Evolutionary conservation across 257 asterid genomes (phyloP).

Genomic region (Solanum microdontum): DNA sequence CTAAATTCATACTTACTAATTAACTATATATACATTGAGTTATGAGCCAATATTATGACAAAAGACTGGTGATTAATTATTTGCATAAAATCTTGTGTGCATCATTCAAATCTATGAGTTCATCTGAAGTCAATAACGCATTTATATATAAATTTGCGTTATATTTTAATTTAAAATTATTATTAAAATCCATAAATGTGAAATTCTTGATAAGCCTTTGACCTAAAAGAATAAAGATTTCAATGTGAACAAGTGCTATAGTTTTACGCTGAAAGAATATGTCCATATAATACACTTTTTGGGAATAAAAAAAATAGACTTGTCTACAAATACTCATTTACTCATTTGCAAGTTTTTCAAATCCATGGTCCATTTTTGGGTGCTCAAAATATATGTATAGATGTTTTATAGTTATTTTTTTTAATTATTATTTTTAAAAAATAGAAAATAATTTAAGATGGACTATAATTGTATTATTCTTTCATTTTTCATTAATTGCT

Average conservation of each 20-base stretch:
- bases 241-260: not conserved
- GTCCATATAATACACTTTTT: not conserved
- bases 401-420: not conserved
- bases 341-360: not conserved
- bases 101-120: not conserved
- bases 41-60: not conserved
- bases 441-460: not conserved
- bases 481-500: not conserved
- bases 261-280: not conserved
- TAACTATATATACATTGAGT: not conserved
- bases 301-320: not conserved
- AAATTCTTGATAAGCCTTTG: not conserved
- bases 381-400: not conserved
- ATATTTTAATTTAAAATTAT: not conserved
- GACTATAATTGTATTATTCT: not conserved
- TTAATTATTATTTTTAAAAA: not conserved
- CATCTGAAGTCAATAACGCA: accelerated
- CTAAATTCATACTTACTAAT: not conserved
- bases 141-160: too few relatives aligned
- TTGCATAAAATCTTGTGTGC: not conserved
- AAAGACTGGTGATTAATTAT: not conserved
- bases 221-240: not conserved
- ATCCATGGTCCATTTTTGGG: not conserved
- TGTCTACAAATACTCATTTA: not conserved
- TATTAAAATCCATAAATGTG: not conserved